phyloP scores from a whole-genome alignment of 2,329 filamentous ascomycete genomes.

The Alternaria brassicae region DNA sequence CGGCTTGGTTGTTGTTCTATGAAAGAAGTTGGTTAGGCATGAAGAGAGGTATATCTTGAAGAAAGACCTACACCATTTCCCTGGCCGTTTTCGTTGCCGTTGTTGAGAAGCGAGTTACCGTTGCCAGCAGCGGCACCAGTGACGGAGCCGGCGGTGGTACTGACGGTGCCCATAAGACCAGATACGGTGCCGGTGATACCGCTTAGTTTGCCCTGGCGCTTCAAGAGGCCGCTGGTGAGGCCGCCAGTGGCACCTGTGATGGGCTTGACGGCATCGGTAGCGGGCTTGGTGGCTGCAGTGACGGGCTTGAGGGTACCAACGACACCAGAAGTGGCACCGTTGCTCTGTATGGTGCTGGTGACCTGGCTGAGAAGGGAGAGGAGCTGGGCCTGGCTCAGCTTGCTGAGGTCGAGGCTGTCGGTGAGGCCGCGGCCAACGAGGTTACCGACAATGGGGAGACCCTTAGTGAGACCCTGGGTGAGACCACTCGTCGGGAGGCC shows the following conservation, averaged over 20 bases:
- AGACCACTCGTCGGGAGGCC: too few species aligned
- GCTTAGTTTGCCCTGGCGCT: background rate
- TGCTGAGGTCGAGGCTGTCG: background rate
- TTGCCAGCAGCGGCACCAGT: constrained; percentile 14
- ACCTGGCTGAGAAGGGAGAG: background rate
- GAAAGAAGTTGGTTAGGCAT: background rate
- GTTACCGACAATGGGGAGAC: background rate
- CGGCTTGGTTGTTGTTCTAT: constrained; percentile 1
- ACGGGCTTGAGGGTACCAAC: background rate
- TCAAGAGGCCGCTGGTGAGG: background rate
- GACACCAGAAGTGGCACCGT: background rate
- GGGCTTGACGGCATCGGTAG: background rate
- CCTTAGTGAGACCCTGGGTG: background rate
- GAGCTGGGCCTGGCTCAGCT: background rate
- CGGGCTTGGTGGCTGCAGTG: background rate
- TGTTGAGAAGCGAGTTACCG: constrained; percentile 9
- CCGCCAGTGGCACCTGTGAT: background rate
- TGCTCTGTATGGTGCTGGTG: background rate
- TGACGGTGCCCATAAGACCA: background rate
- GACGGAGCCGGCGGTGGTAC: constrained; percentile 16
- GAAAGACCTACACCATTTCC: constrained; percentile 8
- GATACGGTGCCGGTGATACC: background rate
- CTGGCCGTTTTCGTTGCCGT: constrained; percentile 14
- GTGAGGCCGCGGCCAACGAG: background rate
- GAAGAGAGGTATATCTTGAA: background rate